phyloP scores from a whole-genome alignment of 306 rosid species.

The Sicyos baderoa region DNA sequence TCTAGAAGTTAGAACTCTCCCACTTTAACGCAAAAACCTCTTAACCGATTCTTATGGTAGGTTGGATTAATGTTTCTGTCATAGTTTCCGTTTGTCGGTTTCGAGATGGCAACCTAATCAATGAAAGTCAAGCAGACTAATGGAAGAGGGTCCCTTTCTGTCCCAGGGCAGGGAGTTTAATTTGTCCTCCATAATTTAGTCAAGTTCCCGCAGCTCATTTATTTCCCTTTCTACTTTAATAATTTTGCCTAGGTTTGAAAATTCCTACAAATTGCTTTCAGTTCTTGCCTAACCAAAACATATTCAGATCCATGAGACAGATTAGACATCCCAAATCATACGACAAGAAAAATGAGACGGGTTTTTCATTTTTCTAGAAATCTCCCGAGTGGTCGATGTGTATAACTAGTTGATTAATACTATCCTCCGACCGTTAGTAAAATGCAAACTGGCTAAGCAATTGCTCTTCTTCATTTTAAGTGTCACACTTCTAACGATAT shows the following conservation, averaged over 20 bases:
- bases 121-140: not conserved
- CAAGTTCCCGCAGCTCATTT: not conserved
- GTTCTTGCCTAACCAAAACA: not conserved
- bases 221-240: not conserved
- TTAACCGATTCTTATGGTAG: not conserved
- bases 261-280: not conserved
- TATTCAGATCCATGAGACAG: not conserved
- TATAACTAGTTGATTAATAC: not conserved
- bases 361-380: not conserved
- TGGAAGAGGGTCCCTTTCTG: not conserved
- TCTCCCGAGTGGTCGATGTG: not conserved
- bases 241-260: not conserved
- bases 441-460: not conserved
- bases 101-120: slow-evolving; percentile 3
- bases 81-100: not conserved
- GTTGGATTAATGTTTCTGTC: not conserved
- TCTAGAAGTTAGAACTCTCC: not conserved
- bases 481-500: not conserved
- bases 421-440: not conserved
- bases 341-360: not conserved
- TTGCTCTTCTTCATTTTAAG: not conserved
- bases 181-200: not conserved
- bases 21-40: not conserved
- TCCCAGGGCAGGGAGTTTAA: not conserved
- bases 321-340: not conserved